These are phyloP conservation scores for Penicillium argentinense DNA, from an alignment of 495 filamentous ascomycete species.

Conservation along the genomic window DNA sequence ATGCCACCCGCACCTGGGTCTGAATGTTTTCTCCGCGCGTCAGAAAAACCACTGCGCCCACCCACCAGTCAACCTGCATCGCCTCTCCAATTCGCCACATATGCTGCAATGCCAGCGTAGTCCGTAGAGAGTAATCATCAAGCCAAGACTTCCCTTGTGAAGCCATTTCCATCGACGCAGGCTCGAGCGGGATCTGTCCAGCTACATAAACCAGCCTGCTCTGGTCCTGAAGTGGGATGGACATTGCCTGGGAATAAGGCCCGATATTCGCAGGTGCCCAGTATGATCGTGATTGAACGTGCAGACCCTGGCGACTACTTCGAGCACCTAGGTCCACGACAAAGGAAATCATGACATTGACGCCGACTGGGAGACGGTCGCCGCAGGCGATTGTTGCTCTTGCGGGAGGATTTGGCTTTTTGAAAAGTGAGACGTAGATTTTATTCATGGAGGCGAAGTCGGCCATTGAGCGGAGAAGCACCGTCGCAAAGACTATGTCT, in stretches of 20 bases:
- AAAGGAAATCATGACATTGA: constrained; percentile 62
- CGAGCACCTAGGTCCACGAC: constrained; percentile 39
- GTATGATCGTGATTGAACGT: constrained; percentile 92
- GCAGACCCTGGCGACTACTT: constrained; percentile 57
- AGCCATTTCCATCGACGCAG: constrained; percentile 68
- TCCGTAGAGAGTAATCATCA: constrained; percentile 43
- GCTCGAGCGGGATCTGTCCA: constrained; percentile 88
- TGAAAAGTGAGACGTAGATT: constrained; percentile 68
- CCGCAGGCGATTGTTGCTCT: constrained; percentile 82
- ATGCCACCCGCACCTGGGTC: constrained; percentile 42
- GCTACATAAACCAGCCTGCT: constrained; percentile 62
- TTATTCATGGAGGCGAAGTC: constrained; percentile 74
- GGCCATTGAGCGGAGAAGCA: constrained; percentile 76
- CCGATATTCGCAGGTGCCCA: constrained; percentile 99
- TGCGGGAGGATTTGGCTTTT: constrained; percentile 77
- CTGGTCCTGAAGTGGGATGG: constrained; percentile 45
- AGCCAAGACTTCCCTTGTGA: constrained; percentile 20
- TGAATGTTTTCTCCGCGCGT: constrained; percentile 29
- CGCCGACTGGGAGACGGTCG: constrained; percentile 51
- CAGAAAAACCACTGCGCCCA: constrained; percentile 71
- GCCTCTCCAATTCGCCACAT: constrained; percentile 78
- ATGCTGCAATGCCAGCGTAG: constrained; percentile 78
- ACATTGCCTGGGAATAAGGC: constrained; percentile 90
- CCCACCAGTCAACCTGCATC: constrained; percentile 72
- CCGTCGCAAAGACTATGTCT: constrained; percentile 69